phyloP scores from a whole-genome alignment of 306 rosid genomes.

The Malus sylvestris region DNA sequence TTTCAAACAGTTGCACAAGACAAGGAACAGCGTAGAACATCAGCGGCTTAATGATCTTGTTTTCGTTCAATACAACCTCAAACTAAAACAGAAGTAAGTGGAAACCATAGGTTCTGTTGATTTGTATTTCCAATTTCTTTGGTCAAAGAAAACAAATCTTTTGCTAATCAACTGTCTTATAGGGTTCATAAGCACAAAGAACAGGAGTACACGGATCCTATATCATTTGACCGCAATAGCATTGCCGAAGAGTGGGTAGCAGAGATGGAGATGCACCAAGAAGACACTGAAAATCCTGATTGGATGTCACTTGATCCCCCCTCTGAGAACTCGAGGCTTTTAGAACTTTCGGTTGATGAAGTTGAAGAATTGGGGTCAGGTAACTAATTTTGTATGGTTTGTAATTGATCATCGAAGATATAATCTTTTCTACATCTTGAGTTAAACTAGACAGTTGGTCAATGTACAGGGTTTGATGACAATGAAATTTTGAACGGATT shows the following conservation, averaged over 20 bases:
- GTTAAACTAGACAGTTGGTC: conserved; percentile 4
- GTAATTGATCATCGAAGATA: not conserved
- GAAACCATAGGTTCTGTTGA: not conserved
- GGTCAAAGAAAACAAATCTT: not conserved
- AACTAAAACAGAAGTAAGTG: conserved; percentile 27
- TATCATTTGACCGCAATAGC: conserved; percentile 34
- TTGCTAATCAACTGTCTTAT: conserved; percentile 14
- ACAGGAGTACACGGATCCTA: conserved; percentile 44
- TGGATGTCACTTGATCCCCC: conserved; percentile 54
- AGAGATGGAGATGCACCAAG: conserved; percentile 34
- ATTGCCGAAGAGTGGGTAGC: conserved; percentile 51
- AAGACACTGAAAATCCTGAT: conserved; percentile 38
- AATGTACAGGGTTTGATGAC: conserved; percentile 61
- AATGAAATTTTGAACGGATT: conserved; percentile 36
- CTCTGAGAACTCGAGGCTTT: conserved; percentile 39
- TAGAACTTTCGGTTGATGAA: conserved; percentile 48
- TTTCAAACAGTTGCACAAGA: conserved; percentile 39
- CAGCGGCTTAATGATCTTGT: conserved; percentile 61
- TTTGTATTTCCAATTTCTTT: not conserved
- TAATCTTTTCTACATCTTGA: not conserved
- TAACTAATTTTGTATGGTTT: conserved; percentile 6
- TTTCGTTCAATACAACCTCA: conserved; percentile 44
- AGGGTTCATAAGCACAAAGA: conserved; percentile 41
- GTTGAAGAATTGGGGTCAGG: conserved; percentile 57
- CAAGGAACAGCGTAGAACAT: conserved; percentile 55